A percentile compares a stretch with the other conserved stretches of the same genome.
These are phyloP conservation scores for Lunasporangiospora selenospora DNA, from an alignment of 192 early-diverging fungal genomes.

Conservation along the genomic window DNA sequence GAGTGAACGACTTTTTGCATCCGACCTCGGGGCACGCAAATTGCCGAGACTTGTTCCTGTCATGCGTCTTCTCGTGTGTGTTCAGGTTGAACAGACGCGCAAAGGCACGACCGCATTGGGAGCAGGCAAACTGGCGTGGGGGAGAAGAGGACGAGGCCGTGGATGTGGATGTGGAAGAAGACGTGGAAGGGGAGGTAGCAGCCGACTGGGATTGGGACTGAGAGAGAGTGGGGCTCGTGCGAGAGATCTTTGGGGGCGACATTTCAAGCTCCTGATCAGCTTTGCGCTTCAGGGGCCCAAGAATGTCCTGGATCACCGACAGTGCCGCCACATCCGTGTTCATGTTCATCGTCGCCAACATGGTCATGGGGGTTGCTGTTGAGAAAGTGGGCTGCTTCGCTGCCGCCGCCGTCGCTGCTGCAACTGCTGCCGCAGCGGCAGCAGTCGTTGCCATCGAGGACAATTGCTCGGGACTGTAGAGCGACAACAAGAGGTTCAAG, in stretches of 20 bases:
- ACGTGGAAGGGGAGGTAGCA: too few relatives aligned
- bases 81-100: constrained; percentile 84
- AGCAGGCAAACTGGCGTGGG: constrained; percentile 59
- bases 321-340: too few relatives aligned
- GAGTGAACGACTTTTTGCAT: constrained; percentile 72
- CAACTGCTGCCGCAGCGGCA: background rate
- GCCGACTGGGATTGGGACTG: too few relatives aligned
- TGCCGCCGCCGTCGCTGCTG: background rate
- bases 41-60: constrained; percentile 58
- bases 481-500: constrained; percentile 24
- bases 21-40: constrained; percentile 60
- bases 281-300: constrained; percentile 48
- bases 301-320: too few relatives aligned
- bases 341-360: too few relatives aligned
- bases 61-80: constrained; percentile 77
- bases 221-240: too few relatives aligned
- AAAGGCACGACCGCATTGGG: constrained; percentile 73
- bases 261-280: too few relatives aligned
- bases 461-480: constrained; percentile 6
- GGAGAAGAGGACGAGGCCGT: too few relatives aligned
- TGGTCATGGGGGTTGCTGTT: too few relatives aligned
- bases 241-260: too few relatives aligned
- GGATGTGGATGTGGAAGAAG: too few relatives aligned
- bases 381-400: too few relatives aligned
- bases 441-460: background rate